Evolutionary conservation across 139 green algal species (phyloP).

Genomic region (Dunaliella primolecta): DNA sequence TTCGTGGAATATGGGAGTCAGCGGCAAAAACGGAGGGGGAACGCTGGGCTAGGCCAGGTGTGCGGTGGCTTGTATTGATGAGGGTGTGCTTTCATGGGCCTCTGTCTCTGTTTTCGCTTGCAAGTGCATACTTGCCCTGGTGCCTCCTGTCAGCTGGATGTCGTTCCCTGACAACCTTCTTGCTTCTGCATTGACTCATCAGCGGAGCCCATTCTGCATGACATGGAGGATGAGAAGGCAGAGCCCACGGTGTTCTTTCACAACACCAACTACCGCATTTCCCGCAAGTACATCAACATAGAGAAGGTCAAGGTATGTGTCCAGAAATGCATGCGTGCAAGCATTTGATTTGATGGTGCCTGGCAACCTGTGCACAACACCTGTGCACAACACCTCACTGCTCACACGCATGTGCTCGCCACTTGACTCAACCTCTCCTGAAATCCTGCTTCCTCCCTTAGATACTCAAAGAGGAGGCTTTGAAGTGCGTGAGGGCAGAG

Average conservation of each 20-base stretch:
- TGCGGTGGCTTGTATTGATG: too few relatives aligned
- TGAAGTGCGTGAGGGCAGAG: conserved; percentile 32
- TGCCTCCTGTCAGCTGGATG: too few relatives aligned
- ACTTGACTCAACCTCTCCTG: not conserved
- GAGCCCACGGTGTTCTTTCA: conserved; percentile 48
- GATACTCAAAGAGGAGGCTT: conserved; percentile 39
- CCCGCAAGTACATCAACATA: conserved; percentile 48
- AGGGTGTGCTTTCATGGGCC: too few relatives aligned
- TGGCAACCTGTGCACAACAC: not conserved
- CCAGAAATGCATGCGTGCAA: too few relatives aligned
- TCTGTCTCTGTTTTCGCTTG: too few relatives aligned
- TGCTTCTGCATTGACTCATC: too few relatives aligned
- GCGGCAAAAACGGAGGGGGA: conserved; percentile 16
- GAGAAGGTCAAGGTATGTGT: conserved; percentile 46
- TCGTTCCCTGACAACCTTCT: too few relatives aligned
- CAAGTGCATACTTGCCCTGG: too few relatives aligned
- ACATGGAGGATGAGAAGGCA: conserved; percentile 39
- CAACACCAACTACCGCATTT: conserved; percentile 49
- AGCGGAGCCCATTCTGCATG: conserved; percentile 40
- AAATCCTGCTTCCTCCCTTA: conserved; percentile 14
- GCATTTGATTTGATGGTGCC: not conserved
- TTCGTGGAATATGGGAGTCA: not conserved
- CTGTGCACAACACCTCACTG: not conserved
- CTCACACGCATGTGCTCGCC: not conserved
- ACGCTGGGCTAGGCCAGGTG: conserved; percentile 38